These are phyloP conservation scores for Penicillium pancosmium DNA, from an alignment of 495 filamentous ascomycete species.

Conservation along the genomic window DNA sequence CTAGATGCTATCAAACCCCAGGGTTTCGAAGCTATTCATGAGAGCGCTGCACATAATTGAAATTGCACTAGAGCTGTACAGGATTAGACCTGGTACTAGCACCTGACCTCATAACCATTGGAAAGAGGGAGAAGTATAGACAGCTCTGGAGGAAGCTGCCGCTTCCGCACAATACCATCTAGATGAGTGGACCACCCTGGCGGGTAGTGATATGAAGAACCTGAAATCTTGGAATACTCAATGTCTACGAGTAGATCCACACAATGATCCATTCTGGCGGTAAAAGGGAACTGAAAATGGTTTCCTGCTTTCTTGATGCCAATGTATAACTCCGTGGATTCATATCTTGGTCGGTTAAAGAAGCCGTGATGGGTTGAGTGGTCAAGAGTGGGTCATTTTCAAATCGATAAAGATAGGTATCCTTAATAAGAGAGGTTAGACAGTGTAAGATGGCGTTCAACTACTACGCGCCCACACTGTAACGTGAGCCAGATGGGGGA, in stretches of 20 bases:
- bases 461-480: conserved; percentile 12
- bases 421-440: not conserved
- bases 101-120: not conserved
- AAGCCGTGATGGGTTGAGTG: not conserved
- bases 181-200: no score
- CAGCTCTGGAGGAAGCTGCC: no score
- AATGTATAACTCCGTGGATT: not conserved
- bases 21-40: no score
- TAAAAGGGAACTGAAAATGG: no score
- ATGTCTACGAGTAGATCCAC: no score
- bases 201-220: no score
- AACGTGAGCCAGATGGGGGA: conserved; percentile 1
- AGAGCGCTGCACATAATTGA: no score
- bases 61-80: no score
- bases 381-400: not conserved
- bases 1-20: no score
- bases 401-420: conserved; percentile 2
- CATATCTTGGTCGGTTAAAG: not conserved
- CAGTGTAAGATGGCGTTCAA: conserved; percentile 16
- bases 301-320: not conserved
- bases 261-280: no score
- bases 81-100: not conserved
- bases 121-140: not conserved
- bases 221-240: no score
- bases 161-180: no score